Evolutionary conservation across 2,329 filamentous ascomycete species (phyloP), one percentile per base, ranked within the genome.

Genomic region (Penicillium sp.): DNA sequence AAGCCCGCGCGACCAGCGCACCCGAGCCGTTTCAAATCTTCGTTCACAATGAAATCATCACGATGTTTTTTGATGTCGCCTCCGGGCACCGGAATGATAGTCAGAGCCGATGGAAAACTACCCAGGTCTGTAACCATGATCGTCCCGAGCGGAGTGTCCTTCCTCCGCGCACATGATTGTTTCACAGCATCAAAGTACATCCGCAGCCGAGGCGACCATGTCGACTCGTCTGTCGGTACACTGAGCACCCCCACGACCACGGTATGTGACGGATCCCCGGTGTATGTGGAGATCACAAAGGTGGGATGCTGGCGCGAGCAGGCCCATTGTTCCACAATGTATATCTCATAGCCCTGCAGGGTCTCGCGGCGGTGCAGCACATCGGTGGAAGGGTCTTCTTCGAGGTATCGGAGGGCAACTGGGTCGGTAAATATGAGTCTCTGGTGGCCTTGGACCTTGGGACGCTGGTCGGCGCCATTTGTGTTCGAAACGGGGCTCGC

Each of bases 261-360:
- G 0, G 83, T 85, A 74, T 96, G 90, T 37, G 87, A 87, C 37
- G 86, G 83, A 69, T 97, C 92, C 56, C 94, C 95, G 0, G 94
- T 98, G 72, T 95, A 97, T 3, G 93, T 96, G 43, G 90, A 90
- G 65, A 98, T 96, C 52, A 96, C 86, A 64, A 96, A 90, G 15
- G 94, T 97, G 0, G 94, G 94, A 63, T 96, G 92, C 58, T 88
- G 85, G 54, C 95, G 87, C 12, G 94, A 97, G 76, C 93, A 97
- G 5, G 92, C 92, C 95, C 95, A 99, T 82, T 99, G 95, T 75
- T 98, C 95, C 65, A 98, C 92, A 15, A 98, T 79, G 76, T 98
- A 98, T 62, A 94, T 83, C 75, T 98, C 93, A 77, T 97, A 98
- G 65, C 94, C 94, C 61, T 85, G 80, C 5, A 99, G 83, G 52